A percentile compares a stretch with the other conserved stretches of the same genome.
Evolutionary conservation across 2,329 filamentous ascomycete species (phyloP).

Genomic region (Pezicula neosporulosa): DNA sequence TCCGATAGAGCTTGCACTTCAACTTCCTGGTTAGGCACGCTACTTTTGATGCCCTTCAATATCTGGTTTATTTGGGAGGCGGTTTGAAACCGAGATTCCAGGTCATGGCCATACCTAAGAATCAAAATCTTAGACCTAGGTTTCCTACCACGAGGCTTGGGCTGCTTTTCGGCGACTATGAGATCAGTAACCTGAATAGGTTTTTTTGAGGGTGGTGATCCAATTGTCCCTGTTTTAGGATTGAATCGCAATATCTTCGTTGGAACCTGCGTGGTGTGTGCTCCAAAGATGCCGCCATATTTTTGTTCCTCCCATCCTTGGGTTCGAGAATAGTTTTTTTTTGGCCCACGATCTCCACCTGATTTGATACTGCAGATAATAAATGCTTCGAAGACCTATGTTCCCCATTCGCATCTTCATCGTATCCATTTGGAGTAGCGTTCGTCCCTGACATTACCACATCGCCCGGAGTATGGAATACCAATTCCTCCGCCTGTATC

Average conservation of each 20-base stretch:
- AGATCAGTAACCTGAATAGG: conserved; percentile 12
- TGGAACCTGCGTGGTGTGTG: conserved; percentile 14
- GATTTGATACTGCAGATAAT: too few relatives aligned
- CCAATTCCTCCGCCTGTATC: too few relatives aligned
- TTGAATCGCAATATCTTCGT: conserved; percentile 55
- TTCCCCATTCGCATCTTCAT: too few relatives aligned
- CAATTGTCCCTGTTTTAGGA: conserved; percentile 57
- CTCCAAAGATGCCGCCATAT: too few relatives aligned
- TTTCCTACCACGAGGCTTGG: conserved; percentile 32
- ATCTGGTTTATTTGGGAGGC: conserved; percentile 64
- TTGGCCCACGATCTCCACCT: too few relatives aligned
- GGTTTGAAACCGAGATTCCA: conserved; percentile 40
- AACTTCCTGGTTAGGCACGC: neutral
- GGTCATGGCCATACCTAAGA: conserved; percentile 56
- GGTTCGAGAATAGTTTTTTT: too few relatives aligned
- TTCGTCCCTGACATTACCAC: too few relatives aligned
- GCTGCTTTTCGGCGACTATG: conserved; percentile 1
- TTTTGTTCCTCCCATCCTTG: too few relatives aligned
- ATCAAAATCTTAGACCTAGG: conserved; percentile 43
- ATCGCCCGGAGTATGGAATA: too few relatives aligned
- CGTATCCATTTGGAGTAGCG: too few relatives aligned
- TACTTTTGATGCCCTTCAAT: conserved; percentile 30
- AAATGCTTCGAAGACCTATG: too few relatives aligned
- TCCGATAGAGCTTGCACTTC: conserved; percentile 17
- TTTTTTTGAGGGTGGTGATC: conserved; percentile 57